phyloP scores from a whole-genome alignment of 352 stramenopile genomes.

The Phytophthora boehmeriae region DNA sequence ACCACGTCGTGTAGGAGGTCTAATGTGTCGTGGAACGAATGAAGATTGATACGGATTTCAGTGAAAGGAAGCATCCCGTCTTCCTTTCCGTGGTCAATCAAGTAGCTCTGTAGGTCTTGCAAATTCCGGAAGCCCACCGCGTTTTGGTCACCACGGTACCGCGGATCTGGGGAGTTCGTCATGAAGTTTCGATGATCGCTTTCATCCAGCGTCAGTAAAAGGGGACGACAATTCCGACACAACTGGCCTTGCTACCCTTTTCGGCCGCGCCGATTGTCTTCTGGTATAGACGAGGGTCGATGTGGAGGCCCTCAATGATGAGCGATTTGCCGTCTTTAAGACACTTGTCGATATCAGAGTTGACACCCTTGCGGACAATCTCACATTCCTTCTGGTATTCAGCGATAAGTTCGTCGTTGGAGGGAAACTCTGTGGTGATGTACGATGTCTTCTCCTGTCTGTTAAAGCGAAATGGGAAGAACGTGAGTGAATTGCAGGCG shows the following conservation, averaged over 20 bases:
- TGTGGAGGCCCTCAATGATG: constrained; percentile 88
- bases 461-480: constrained; percentile 3
- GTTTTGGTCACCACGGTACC: constrained; percentile 67
- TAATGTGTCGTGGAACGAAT: constrained; percentile 88
- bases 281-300: constrained; percentile 87
- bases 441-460: constrained; percentile 76
- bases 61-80: constrained; percentile 67
- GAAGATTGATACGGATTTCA: constrained; percentile 79
- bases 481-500: neutral
- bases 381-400: constrained; percentile 83
- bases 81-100: constrained; percentile 55
- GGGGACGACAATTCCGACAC: constrained; percentile 80
- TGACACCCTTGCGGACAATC: constrained; percentile 82
- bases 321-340: constrained; percentile 90
- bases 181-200: constrained; percentile 82
- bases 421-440: constrained; percentile 61
- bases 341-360: constrained; percentile 88
- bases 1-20: constrained; percentile 88
- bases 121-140: constrained; percentile 74
- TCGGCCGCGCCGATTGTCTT: constrained; percentile 54
- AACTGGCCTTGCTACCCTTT: constrained; percentile 31
- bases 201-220: constrained; percentile 72
- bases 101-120: constrained; percentile 79
- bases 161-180: constrained; percentile 79
- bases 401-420: constrained; percentile 60